Evolutionary conservation across 2,329 filamentous ascomycete genomes (phyloP), one percentile per base, ranked within the genome.

Genomic region (Capronia coronata): DNA sequence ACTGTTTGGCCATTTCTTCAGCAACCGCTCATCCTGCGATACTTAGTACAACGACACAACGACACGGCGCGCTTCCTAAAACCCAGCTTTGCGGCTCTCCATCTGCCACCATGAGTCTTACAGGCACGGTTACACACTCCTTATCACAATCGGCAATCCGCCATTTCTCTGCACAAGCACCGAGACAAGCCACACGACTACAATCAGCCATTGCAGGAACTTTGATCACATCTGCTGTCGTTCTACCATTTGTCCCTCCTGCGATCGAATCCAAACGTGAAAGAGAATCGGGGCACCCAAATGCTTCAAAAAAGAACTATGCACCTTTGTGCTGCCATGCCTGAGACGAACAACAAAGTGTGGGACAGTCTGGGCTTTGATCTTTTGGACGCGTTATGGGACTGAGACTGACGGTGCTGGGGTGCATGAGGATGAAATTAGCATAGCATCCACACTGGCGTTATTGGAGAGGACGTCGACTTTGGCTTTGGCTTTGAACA

Each of bases 221-320:
- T 11, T 70, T 69, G 52, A 63, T 73, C 11, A 60, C 67, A 34
- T 68, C 69, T 1, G 68, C 67, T 1, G 69, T 73, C 16, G 63
- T 71, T 14, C 59, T 73, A 3, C 71, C 71, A 3, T 73, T 73
- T 53, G 65, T 73, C 2, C 71, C 71, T 22, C 71, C 71, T 5
- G 71, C 71, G 3, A 61, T 73, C 9, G 70, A 72, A 52, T 72
- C 70, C 51, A 70, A 68, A 27, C 64, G 68, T 27, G 67, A 71
- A 54, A 65, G 63, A 54, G 68, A 64, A 37, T 61, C 61, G 10
- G 66, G 66, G 27, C 66, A 64, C 41, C 63, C 67, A 11, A 65
- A 66, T 55, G 62, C 63, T 39, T 44, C 54, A 3, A 66, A 63
- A 48, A 69, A 68, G 65, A 70, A 61, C n/a, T 52, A 59, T 46